phyloP scores from a whole-genome alignment of 495 filamentous ascomycete genomes.

The Podospora pseudoanserina region DNA sequence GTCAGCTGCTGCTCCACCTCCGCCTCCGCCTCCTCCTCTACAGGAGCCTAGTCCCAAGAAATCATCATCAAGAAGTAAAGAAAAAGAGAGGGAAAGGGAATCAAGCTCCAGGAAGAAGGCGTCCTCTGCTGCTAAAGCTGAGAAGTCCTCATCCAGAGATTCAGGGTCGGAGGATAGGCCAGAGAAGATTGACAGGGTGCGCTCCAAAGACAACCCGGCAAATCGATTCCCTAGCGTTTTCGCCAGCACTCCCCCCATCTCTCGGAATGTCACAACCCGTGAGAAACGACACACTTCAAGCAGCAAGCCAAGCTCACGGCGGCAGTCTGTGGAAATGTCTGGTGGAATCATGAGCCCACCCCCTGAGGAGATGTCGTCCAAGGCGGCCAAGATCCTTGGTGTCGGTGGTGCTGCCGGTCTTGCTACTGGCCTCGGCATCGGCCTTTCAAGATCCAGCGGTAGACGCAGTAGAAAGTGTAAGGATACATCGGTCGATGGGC shows the following conservation, averaged over 20 bases:
- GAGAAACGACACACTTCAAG: constrained; percentile 42
- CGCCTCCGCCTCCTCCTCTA: constrained; percentile 9
- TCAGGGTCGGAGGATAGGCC: constrained; percentile 44
- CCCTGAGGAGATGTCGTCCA: constrained; percentile 48
- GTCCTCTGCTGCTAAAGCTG: constrained; percentile 33
- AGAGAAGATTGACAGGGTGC: constrained; percentile 38
- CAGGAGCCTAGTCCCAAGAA: constrained; percentile 35
- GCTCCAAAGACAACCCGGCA: constrained; percentile 32
- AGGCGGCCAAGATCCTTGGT: constrained; percentile 53
- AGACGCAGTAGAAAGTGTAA: constrained; percentile 38
- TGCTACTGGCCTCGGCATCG: constrained; percentile 13
- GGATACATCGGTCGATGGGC: constrained; percentile 21
- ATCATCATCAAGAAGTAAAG: constrained; percentile 33
- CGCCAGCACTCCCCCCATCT: constrained; percentile 48
- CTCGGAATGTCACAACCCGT: constrained; percentile 49
- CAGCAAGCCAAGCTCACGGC: constrained; percentile 45
- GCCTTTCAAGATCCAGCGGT: constrained; percentile 33
- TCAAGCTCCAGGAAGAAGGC: constrained; percentile 36
- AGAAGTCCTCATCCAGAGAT: constrained; percentile 36
- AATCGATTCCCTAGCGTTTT: constrained; percentile 48
- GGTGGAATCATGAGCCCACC: constrained; percentile 47
- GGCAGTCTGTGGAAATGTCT: constrained; percentile 45
- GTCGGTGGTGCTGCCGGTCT: constrained; percentile 28
- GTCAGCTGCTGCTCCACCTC: constrained; percentile 33
- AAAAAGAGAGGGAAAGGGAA: constrained; percentile 24